Evolutionary conservation across 345 rosid species (phyloP).

Genomic region (Eucalyptus erythrocorys): DNA sequence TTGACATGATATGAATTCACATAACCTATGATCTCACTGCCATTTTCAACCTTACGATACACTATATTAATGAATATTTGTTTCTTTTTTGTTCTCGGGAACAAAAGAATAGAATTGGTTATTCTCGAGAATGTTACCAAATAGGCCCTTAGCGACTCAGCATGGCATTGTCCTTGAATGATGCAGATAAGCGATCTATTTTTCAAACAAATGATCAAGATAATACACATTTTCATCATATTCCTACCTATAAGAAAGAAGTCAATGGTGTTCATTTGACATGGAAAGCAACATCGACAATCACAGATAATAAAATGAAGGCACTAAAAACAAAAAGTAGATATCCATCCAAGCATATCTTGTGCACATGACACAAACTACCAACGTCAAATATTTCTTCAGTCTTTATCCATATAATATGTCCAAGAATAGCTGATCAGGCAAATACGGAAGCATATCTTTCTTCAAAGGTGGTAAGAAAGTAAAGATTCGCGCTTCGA

Average conservation of each 20-base stretch:
- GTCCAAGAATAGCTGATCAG: neutral
- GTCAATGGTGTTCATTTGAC: neutral
- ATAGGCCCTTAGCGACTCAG: too few relatives aligned
- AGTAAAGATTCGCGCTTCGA: neutral
- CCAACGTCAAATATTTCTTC: neutral
- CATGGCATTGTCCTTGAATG: too few relatives aligned
- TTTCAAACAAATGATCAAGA: neutral
- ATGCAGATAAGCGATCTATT: too few relatives aligned
- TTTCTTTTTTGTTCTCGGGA: accelerated
- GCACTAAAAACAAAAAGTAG: neutral
- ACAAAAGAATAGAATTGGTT: too few relatives aligned
- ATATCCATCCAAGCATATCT: neutral
- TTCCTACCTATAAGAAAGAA: neutral
- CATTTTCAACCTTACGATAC: neutral
- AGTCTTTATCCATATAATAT: neutral
- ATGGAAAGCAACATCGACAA: neutral
- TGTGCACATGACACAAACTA: neutral
- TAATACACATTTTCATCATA: neutral
- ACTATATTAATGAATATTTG: too few relatives aligned
- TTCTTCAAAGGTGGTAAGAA: neutral
- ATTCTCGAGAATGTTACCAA: too few relatives aligned
- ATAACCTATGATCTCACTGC: neutral
- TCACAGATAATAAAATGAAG: neutral
- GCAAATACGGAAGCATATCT: neutral
- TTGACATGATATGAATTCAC: neutral